Base-by-base conservation (phyloP, 805 yeast species). In the Diddensiella caesifluorescens region DNA sequence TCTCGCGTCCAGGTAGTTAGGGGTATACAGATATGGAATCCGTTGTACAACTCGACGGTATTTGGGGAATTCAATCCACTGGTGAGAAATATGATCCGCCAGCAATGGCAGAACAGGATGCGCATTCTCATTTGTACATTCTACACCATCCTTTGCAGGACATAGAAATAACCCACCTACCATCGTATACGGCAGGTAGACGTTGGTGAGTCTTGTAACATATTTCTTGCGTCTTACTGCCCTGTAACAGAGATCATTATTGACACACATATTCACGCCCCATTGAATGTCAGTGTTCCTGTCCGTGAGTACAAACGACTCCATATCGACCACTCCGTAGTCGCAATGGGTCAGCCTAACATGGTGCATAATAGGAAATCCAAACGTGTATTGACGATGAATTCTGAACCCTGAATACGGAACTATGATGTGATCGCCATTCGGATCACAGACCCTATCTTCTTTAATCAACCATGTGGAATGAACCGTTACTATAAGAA, bases 151-250 rank as follows among this genome's bases (percentile, higher is more conserved):
- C 2, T 68, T 52, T 1, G 71, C 44, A 9, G 68, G 60, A 51
- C 83, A 77, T 41, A 69, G 68, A 56, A 70, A 83, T 2, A 82
- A 50, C 0, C 79, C 86, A 5, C 87, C 88, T 3, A 80, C 74
- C 62, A 75, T 74, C 1, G 80, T 70, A 22, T 68, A 62, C 0
- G 86, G 85, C 12, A 76, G 62, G 52, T 70, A 78, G 12, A 76
- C 53, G 4, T 69, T 61, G 30, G 71, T 40, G 18, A 67, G 59
- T 44, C 77, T 59, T 4, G 57, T 54, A 1, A 75, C 74, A 52
- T 76, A 80, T 49, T 74, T 71, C 52, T 72, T 71, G 30, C 79
- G 65, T 50, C 88, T 68, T 59, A 75, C 83, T 43, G 80, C 56
- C 44, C 79, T 76, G 52, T 70, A 79, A 45, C 84, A 79, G 9